Evolutionary conservation across 441 rosid species (phyloP), one percentile per base, ranked within the genome.

Genomic region (Cnidoscolus chayamansa): DNA sequence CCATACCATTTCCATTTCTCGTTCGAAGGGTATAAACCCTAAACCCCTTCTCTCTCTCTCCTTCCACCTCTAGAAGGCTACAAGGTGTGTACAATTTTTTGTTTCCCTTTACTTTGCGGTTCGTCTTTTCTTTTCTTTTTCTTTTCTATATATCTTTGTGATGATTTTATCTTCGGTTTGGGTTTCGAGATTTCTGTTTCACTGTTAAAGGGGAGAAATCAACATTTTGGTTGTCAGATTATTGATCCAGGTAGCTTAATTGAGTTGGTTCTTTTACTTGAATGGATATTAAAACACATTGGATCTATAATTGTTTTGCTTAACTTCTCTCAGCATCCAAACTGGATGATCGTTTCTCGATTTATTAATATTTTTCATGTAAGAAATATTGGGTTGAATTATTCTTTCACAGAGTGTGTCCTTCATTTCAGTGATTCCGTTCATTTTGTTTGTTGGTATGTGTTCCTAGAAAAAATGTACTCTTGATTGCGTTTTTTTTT

Each of bases 1-100:
- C 37, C 37, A 1, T 10, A 15, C 5, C 0, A 3, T 7, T 19
- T 17, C 6, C 37, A 0, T 16, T 20, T 45, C 35, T 5, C 3
- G 1, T 68, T 12, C 54, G 0, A 12, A 5, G 37, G 47, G 25
- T 10, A 16, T 59, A 70, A 70, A 70, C 73, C 73, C 73, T 58
- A 69, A 69, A 56, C 63, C 72, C 63, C 37, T 35, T 4, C 16
- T 10, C 43, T 16, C 4, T 69, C 40, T 43, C 3, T 56, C 12
- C 25, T 2, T 15, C 2, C 10, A 10, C 7, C n/a, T 1, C 13
- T 1, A 50, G 15, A 66, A 66, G 19, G 10, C 47, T n/a, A 1
- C 31, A 31, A 67, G 71, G 61, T 56, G 7, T 15, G 51, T 55
- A 2, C 57, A 2, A 11, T 11, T 40, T 20, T 32, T 17, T 50